Conservation (phyloP, 177 flowering plant genomes). For the Tripterygium wilfordii region DNA sequence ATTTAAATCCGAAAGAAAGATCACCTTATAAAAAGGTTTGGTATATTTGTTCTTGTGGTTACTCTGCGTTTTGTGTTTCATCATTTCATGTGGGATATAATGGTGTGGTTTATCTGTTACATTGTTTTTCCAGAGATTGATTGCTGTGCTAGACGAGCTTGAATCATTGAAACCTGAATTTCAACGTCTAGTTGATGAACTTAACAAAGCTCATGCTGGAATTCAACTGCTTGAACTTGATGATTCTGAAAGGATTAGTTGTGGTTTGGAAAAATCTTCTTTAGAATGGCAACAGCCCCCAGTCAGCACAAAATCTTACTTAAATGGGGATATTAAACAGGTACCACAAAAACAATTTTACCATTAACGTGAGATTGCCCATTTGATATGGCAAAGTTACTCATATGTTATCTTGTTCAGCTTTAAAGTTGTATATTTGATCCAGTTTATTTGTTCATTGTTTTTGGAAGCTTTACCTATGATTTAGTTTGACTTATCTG, state of each 20-base stretch:
- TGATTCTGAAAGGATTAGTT: slow-evolving; percentile 20
- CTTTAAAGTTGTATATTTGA: background rate
- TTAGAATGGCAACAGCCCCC: slow-evolving; percentile 22
- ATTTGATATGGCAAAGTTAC: too few relatives aligned
- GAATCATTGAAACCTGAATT: slow-evolving; percentile 76
- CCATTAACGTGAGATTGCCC: background rate
- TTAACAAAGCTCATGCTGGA: slow-evolving; percentile 30
- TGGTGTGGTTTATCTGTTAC: background rate
- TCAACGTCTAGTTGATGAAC: slow-evolving; percentile 42
- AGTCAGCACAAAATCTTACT: slow-evolving; percentile 19
- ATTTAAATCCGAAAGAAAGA: slow-evolving; percentile 44
- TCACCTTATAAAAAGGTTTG: slow-evolving; percentile 41
- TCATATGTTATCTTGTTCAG: too few relatives aligned
- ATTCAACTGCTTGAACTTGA: slow-evolving; percentile 25
- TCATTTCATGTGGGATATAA: too few relatives aligned
- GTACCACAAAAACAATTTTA: slow-evolving; percentile 11
- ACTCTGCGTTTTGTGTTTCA: background rate
- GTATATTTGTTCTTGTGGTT: background rate
- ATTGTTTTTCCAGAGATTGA: slow-evolving; percentile 49
- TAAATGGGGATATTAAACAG: slow-evolving; percentile 24
- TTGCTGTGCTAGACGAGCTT: slow-evolving; percentile 65
- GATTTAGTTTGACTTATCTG: too few relatives aligned
- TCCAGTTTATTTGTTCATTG: background rate
- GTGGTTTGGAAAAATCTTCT: slow-evolving; percentile 19
- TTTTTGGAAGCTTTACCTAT: background rate